Evolutionary conservation across 2,329 filamentous ascomycete species (phyloP), one percentile per base, ranked within the genome.

Genomic region (Didymella glomerata): DNA sequence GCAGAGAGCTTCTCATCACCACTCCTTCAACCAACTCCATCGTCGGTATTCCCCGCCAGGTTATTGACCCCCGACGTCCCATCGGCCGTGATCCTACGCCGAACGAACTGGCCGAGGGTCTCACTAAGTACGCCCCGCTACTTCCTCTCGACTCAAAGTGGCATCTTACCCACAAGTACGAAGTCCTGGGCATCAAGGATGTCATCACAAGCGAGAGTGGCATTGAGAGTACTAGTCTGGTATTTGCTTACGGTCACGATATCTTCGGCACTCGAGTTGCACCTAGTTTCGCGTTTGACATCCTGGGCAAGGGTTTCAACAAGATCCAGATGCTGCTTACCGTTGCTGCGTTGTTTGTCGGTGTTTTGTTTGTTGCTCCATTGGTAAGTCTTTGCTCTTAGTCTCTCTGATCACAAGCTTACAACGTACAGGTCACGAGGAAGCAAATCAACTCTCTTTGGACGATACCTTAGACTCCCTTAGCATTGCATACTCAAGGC

Each of bases 291-390:
- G 86, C 90, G 16, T 99, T 99, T 77, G 95, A 99, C 79, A 87
- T 98, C 41, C 81, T 99, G 16, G 95, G 93, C 62, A 95, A 93
- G 78, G 91, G 92, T 2, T 99, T 99, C 78, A 95, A 94, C 75
- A 97, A 96, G 82, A 74, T 93, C 55, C 90, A 93, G 68, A 86
- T 99, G 72, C 77, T 97, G 36, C 83, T 86, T 16, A 99, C 95
- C 0, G 93, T 99, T 36, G 82, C 90, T 40, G 94, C 92, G 18
- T 82, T 98, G 67, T 86, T 86, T 45, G 83, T 86, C 38, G 93
- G 92, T 45, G 94, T 97, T 16, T 77, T 88, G 64, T 85, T 91
- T 55, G 81, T 98, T 71, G 89, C 89, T 52, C 95, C 95, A 27
- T 87, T 98, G 86, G 95, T 97, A 83, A 70, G 73, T 66, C 32